Conservation (phyloP, 306 rosid species). For the Dryas octopetala region DNA sequence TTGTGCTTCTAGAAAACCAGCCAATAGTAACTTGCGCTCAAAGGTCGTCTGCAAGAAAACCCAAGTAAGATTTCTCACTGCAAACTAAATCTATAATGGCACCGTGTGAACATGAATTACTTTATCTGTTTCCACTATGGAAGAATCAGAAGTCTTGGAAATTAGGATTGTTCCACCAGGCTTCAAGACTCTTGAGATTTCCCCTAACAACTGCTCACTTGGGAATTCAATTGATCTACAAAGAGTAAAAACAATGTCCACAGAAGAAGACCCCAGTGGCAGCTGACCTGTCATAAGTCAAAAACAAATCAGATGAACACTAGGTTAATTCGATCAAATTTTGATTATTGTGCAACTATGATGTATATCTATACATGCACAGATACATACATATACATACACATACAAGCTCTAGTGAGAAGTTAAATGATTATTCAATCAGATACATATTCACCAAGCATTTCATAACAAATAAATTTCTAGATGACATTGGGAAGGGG, state of each 20-base stretch:
- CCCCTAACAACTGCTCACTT: conserved; percentile 54
- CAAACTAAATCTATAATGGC: conserved; percentile 5
- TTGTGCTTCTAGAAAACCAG: conserved; percentile 71
- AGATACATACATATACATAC: conserved; percentile 13
- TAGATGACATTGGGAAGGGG: neutral
- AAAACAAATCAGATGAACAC: neutral
- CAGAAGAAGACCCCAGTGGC: conserved; percentile 61
- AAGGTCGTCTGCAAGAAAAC: conserved; percentile 49
- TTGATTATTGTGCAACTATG: no score
- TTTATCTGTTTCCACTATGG: conserved; percentile 41
- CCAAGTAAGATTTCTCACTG: conserved; percentile 25
- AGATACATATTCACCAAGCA: neutral
- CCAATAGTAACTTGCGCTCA: conserved; percentile 62
- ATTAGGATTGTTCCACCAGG: conserved; percentile 59
- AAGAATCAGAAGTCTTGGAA: conserved; percentile 47
- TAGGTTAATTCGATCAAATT: neutral
- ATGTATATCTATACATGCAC: no score
- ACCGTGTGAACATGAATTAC: conserved; percentile 37
- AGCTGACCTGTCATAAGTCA: conserved; percentile 51
- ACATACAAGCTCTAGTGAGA: neutral
- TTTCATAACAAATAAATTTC: neutral
- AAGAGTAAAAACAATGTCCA: conserved; percentile 53
- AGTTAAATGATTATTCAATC: neutral
- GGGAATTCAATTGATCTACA: conserved; percentile 58
- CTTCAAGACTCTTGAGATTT: conserved; percentile 68